Evolutionary conservation across 1,284 basidiomycete genomes (phyloP).

Genomic region (Boletus sp.): DNA sequence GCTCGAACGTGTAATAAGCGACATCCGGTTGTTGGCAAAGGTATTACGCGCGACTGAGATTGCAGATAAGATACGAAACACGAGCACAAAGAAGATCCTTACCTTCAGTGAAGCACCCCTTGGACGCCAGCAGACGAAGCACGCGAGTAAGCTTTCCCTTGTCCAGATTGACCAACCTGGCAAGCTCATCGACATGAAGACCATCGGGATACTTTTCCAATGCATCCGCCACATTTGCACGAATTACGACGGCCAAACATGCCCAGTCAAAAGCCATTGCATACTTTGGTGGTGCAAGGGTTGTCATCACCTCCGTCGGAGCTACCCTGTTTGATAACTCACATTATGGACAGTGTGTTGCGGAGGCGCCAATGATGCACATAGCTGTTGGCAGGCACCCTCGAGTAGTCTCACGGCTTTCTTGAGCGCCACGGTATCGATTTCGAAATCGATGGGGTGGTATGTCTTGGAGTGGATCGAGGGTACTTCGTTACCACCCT

Average conservation of each 20-base stretch:
- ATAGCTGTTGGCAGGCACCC: conserved; percentile 29
- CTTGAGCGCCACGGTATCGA: conserved; percentile 22
- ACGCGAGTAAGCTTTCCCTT: conserved; percentile 29
- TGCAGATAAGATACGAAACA: neutral
- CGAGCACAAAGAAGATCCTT: neutral
- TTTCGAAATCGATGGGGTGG: conserved; percentile 26
- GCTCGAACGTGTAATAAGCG: conserved; percentile 20
- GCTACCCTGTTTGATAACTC: neutral
- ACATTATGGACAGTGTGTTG: conserved; percentile 30
- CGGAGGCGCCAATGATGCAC: conserved; percentile 29
- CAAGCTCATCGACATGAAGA: conserved; percentile 25
- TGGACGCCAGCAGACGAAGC: conserved; percentile 32
- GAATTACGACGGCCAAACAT: conserved; percentile 23
- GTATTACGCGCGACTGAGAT: conserved; percentile 19
- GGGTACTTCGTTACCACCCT: conserved; percentile 19
- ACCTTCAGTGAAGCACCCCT: conserved; percentile 35
- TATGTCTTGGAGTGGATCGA: conserved; percentile 21
- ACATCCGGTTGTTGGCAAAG: conserved; percentile 32
- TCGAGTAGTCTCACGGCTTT: conserved; percentile 30
- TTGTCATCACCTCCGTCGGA: neutral
- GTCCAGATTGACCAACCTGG: conserved; percentile 25
- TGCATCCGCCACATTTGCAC: conserved; percentile 25
- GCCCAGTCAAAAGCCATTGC: conserved; percentile 25
- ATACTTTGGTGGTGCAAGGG: conserved; percentile 7
- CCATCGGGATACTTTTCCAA: conserved; percentile 25